phyloP scores from a whole-genome alignment of 2,329 filamentous ascomycete species.

The Colletotrichum truncatum region DNA sequence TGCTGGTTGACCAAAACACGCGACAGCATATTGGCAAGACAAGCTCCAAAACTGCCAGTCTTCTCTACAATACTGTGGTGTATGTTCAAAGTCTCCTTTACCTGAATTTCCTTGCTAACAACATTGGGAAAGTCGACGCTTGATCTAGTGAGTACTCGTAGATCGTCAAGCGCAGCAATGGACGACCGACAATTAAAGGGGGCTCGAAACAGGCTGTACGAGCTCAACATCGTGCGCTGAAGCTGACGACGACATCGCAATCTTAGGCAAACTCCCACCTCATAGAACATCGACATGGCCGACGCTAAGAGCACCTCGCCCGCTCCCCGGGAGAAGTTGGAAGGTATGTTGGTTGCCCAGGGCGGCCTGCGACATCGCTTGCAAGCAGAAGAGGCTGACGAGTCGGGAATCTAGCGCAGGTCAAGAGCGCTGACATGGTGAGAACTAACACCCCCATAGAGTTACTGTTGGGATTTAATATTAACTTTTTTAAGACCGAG shows the following conservation, averaged over 20 bases:
- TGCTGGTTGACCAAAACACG: slow-evolving; percentile 19
- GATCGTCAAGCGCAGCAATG: background rate
- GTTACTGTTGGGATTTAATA: slow-evolving; percentile 2
- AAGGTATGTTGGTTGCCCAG: slow-evolving; percentile 61
- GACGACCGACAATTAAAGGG: slow-evolving; percentile 12
- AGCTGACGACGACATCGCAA: background rate
- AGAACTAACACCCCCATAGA: slow-evolving; percentile 36
- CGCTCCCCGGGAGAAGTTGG: slow-evolving; percentile 77
- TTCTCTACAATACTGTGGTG: background rate
- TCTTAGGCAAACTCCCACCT: background rate
- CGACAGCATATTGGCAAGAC: slow-evolving; percentile 6
- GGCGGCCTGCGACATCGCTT: background rate
- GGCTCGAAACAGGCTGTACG: background rate
- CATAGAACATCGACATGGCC: slow-evolving; percentile 42
- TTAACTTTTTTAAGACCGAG: slow-evolving; percentile 74
- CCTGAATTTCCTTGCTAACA: background rate
- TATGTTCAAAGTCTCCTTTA: background rate
- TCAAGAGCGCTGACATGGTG: slow-evolving; percentile 99
- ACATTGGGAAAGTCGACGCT: background rate
- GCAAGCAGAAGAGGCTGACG: slow-evolving; percentile 27
- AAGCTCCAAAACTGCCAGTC: background rate
- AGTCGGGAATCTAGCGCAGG: slow-evolving; percentile 73
- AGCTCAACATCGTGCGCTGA: background rate
- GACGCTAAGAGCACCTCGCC: slow-evolving; percentile 51
- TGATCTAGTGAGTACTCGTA: slow-evolving; percentile 4